Evolutionary conservation across 306 rosid genomes (phyloP), one percentile per base, ranked within the genome.

Genomic region (Pyrus pyrifolia): DNA sequence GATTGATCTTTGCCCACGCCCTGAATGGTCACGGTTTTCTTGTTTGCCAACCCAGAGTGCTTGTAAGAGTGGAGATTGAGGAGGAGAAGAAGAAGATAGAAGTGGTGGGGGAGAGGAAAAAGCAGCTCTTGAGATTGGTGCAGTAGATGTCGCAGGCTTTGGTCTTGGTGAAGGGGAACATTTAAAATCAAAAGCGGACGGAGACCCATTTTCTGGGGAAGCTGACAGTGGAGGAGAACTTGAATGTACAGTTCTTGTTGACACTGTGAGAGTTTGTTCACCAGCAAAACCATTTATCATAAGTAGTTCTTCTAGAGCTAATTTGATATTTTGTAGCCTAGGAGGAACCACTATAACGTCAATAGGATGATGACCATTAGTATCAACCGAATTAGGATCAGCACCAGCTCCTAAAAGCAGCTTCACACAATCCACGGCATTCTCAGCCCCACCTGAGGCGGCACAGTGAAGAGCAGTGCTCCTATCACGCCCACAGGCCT

Each of bases 401-500:
- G 96, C 98, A 18, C 98, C 98, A 0, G 97, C 91, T 11, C 86
- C 91, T 60, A 93, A 78, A 72, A 93, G 98, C 78, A 89, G 80
- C 52, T 83, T 90, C 83, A 90, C 97, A 66, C 79, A 87, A 65
- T 88, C 93, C 19, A 90, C 81, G 12, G 91, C 92, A 68, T 91
- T 90, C 29, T 86, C 86, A 79, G 97, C 86, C 79, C 98, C 98
- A 53, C 98, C 97, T 0, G 93, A 89, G 18, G 98, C 93, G 10
- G 97, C 98, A 57, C 98, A 93, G 76, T 93, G 98, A 82, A 93
- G 97, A 52, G 98, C 91, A n/a, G 98, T 93, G 89, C 90, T 88
- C 80, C 87, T 76, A 75, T 93, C 97, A 78, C 76, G 78, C n/a
- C 98, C 92, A 12, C 90, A 89, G 13, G 88, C 69, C 4, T 78